Conservation (phyloP, 352 stramenopile genomes). For the Phytopythium boreale region DNA sequence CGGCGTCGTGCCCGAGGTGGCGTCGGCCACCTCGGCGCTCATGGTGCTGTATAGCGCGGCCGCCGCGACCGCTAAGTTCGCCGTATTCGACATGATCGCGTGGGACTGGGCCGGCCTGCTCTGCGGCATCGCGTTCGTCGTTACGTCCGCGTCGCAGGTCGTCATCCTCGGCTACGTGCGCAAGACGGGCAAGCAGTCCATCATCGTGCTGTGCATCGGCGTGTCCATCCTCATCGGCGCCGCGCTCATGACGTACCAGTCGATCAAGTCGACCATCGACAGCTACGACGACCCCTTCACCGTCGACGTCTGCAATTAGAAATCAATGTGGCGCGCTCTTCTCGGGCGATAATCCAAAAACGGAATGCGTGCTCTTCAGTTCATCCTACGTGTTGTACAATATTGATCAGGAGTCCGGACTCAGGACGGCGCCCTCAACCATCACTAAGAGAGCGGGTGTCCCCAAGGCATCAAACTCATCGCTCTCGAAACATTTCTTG, state of each 20-base stretch:
- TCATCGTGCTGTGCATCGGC: slow-evolving; percentile 63
- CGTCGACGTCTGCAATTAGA: slow-evolving; percentile 35
- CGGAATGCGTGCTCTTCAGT: no score
- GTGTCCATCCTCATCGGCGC: slow-evolving; percentile 36
- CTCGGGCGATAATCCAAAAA: no score
- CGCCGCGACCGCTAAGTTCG: slow-evolving; percentile 51
- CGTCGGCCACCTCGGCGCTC: slow-evolving; percentile 26
- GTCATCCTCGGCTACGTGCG: slow-evolving; percentile 54
- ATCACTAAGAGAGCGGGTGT: no score
- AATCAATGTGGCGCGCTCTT: no score
- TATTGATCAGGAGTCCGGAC: no score
- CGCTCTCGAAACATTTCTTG: no score
- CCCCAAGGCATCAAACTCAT: no score
- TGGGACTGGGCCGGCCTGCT: slow-evolving; percentile 51
- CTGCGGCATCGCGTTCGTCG: slow-evolving; percentile 38
- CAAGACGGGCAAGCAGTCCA: slow-evolving; percentile 42
- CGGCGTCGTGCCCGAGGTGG: slow-evolving; percentile 37
- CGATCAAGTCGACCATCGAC: slow-evolving; percentile 45
- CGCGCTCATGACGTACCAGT: slow-evolving; percentile 50
- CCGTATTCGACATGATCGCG: slow-evolving; percentile 48
- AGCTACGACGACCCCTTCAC: slow-evolving; percentile 30
- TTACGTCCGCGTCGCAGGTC: slow-evolving; percentile 42
- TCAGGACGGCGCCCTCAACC: no score
- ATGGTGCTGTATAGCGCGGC: slow-evolving; percentile 61
- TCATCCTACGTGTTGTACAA: no score